Conservation (phyloP, 164 flowering plant species). For the Malania oleifera region DNA sequence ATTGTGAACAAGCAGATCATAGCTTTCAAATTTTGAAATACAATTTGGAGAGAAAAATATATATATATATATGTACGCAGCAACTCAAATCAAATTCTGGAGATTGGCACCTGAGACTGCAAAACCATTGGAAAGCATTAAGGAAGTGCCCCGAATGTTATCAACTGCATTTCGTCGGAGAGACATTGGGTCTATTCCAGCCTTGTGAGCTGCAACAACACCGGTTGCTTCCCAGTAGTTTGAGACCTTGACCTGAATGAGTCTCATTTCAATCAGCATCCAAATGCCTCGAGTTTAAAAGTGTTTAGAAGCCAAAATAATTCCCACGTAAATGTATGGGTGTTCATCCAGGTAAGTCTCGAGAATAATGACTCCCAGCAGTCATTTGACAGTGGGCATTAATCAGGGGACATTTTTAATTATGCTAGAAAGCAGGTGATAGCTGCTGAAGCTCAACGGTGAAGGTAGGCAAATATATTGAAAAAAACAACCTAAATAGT, state of each 20-base stretch:
- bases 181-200: slow-evolving; percentile 71
- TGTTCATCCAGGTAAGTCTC: too few species aligned
- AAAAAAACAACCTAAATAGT: too few species aligned
- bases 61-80: too few species aligned
- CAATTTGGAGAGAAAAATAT: too few species aligned
- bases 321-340: background rate
- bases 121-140: slow-evolving; percentile 29
- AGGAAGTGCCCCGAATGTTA: slow-evolving; percentile 29
- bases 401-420: background rate
- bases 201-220: slow-evolving; percentile 78
- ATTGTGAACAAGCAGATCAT: background rate
- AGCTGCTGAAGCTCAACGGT: too few species aligned
- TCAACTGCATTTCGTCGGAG: slow-evolving; percentile 53
- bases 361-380: too few species aligned
- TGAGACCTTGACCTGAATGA: slow-evolving; percentile 58
- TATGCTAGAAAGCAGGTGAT: background rate
- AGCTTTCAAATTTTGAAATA: background rate
- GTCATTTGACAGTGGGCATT: background rate
- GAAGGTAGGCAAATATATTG: too few species aligned
- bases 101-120: slow-evolving; percentile 19
- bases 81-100: slow-evolving; percentile 2
- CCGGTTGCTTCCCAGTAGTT: slow-evolving; percentile 91
- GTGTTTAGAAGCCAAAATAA: background rate
- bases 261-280: background rate
- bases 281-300: background rate